These are phyloP conservation scores for Rhododendron mucronatum DNA, from an alignment of 148 eudicot species.

Conservation along the genomic window DNA sequence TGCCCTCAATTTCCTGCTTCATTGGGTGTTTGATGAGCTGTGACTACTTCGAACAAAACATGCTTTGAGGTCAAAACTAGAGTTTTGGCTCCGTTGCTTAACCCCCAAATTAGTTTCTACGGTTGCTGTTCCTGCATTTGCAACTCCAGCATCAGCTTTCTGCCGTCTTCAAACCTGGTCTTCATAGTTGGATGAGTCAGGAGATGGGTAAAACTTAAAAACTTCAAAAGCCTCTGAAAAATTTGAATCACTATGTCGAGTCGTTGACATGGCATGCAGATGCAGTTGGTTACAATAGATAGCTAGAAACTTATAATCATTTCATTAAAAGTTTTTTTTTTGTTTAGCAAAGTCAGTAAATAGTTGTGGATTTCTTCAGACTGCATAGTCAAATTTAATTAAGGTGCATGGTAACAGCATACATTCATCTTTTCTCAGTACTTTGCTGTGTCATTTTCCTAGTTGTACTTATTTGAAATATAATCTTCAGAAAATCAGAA, in stretches of 20 bases:
- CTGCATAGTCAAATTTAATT: not conserved
- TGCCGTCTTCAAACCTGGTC: not conserved
- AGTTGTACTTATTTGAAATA: not conserved
- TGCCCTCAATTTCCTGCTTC: not conserved
- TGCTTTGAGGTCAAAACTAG: not conserved
- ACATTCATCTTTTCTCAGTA: not conserved
- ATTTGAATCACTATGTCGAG: not conserved
- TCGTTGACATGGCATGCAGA: not conserved
- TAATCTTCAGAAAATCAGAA: constrained; percentile 13
- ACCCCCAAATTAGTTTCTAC: not conserved
- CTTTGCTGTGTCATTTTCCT: not conserved
- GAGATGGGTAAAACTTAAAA: not conserved
- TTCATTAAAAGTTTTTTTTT: not conserved
- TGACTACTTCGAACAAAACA: not conserved
- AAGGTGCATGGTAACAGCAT: not conserved
- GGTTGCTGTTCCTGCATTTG: not conserved
- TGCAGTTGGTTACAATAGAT: not conserved
- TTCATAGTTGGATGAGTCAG: not conserved
- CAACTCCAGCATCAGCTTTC: not conserved
- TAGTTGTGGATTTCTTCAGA: not conserved
- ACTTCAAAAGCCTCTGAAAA: not conserved
- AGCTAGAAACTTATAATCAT: not conserved
- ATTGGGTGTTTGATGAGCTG: constrained; percentile 4
- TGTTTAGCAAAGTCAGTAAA: not conserved
- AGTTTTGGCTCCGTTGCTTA: not conserved